Evolutionary conservation across 2,329 filamentous ascomycete species (phyloP).

Genomic region (Microdochium paspali): DNA sequence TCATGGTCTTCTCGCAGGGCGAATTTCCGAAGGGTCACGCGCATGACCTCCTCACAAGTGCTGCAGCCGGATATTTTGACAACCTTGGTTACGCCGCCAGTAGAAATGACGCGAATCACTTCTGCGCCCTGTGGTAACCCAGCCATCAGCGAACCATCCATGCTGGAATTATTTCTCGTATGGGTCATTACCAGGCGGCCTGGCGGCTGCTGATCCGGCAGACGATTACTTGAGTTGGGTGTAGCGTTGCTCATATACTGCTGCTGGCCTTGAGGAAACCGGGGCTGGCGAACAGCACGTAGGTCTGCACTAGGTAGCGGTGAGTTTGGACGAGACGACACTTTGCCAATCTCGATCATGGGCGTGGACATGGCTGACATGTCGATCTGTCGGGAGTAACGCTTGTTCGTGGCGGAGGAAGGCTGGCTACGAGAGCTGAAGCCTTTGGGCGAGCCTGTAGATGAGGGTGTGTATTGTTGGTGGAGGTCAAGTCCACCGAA

Average conservation of each 20-base stretch:
- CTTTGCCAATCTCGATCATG: slow-evolving; percentile 37
- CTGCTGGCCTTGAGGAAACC: slow-evolving; percentile 47
- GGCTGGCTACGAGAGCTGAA: slow-evolving; percentile 37
- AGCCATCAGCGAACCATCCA: slow-evolving; percentile 80
- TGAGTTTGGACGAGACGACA: slow-evolving; percentile 60
- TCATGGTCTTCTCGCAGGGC: slow-evolving; percentile 82
- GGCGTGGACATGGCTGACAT: slow-evolving; percentile 26
- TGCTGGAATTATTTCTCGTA: slow-evolving; percentile 70
- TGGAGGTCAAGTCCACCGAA: slow-evolving; percentile 65
- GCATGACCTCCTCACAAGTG: slow-evolving; percentile 86
- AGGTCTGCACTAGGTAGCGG: slow-evolving; percentile 51
- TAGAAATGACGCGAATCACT: slow-evolving; percentile 87
- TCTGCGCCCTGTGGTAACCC: slow-evolving; percentile 78
- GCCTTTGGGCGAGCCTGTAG: slow-evolving; percentile 51
- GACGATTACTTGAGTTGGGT: slow-evolving; percentile 46
- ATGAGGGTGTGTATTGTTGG: slow-evolving; percentile 45
- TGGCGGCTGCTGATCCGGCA: slow-evolving; percentile 52
- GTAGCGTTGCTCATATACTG: slow-evolving; percentile 35
- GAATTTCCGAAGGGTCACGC: slow-evolving; percentile 81
- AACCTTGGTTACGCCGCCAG: slow-evolving; percentile 83
- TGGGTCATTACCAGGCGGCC: slow-evolving; percentile 58
- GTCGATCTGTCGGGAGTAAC: slow-evolving; percentile 56
- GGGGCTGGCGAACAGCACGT: slow-evolving; percentile 37
- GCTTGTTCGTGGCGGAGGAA: slow-evolving; percentile 42
- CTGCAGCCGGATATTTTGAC: slow-evolving; percentile 88